Percentiles rank a stretch among this genome's conserved stretches.
Evolutionary conservation across 768 basidiomycete genomes (phyloP).

Genomic region (Guyanaporus albipodus): DNA sequence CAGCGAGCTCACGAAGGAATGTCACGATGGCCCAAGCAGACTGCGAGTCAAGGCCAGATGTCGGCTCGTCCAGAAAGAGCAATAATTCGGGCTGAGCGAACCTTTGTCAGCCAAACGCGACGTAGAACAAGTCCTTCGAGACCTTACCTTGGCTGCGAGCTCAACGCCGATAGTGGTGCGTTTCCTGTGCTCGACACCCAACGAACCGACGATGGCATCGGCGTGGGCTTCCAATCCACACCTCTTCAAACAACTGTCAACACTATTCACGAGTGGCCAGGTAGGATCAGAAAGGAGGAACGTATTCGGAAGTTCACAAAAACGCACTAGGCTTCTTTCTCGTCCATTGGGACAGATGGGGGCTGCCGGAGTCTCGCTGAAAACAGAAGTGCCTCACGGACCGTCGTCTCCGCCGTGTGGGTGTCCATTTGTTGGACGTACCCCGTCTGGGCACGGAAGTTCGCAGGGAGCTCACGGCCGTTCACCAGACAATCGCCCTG

Average conservation of each 20-base stretch:
- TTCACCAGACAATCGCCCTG: constrained; percentile 44
- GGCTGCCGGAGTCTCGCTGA: constrained; percentile 82
- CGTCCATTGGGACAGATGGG: constrained; percentile 51
- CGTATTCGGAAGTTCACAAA: neutral
- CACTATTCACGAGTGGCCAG: too few relatives aligned
- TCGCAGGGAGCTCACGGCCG: constrained; percentile 39
- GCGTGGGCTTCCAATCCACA: constrained; percentile 59
- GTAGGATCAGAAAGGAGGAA: too few relatives aligned
- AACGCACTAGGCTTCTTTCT: constrained; percentile 78
- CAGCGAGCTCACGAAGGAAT: constrained; percentile 72
- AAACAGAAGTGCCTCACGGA: constrained; percentile 74
- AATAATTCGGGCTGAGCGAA: constrained; percentile 60
- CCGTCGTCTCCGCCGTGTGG: constrained; percentile 69
- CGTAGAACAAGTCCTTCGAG: neutral
- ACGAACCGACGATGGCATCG: constrained; percentile 64
- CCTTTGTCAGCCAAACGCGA: neutral
- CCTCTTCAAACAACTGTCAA: constrained; percentile 56
- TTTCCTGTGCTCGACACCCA: constrained; percentile 72
- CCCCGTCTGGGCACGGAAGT: constrained; percentile 64
- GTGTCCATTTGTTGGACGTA: constrained; percentile 88
- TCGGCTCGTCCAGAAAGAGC: constrained; percentile 87
- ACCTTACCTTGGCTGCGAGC: constrained; percentile 68
- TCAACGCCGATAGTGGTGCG: constrained; percentile 86
- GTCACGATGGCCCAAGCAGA: constrained; percentile 79
- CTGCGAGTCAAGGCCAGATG: constrained; percentile 83